phyloP scores from a whole-genome alignment of 2,329 filamentous ascomycete species.

The Neonectria hederae region DNA sequence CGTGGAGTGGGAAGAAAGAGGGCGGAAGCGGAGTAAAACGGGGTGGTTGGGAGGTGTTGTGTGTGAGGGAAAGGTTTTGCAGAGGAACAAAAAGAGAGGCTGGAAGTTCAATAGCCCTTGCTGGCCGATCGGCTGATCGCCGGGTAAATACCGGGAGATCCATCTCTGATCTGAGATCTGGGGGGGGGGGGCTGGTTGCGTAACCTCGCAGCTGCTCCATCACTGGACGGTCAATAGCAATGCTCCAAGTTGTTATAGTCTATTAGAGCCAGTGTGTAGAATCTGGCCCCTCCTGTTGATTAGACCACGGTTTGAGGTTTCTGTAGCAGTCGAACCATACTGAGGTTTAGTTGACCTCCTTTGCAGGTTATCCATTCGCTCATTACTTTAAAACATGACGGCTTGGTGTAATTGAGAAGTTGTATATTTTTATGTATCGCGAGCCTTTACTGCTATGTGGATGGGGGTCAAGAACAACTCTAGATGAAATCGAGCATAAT shows the following conservation, averaged over 20 bases:
- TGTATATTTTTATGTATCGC: background rate
- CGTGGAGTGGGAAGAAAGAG: conserved; percentile 32
- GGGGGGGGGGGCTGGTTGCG: background rate
- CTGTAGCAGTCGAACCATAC: too few species aligned
- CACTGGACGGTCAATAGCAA: background rate
- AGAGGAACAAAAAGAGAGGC: conserved; percentile 44
- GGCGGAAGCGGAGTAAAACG: conserved; percentile 35
- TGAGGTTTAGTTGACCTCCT: conserved; percentile 3
- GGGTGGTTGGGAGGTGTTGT: conserved; percentile 35
- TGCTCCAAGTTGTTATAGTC: background rate
- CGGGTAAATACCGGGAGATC: conserved; percentile 34
- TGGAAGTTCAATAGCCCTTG: conserved; percentile 43
- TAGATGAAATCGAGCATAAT: background rate
- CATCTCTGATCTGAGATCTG: background rate
- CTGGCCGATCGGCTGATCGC: conserved; percentile 32
- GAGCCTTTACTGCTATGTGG: background rate
- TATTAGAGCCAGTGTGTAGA: background rate
- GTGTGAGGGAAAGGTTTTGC: conserved; percentile 48
- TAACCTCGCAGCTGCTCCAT: background rate
- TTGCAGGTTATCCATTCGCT: background rate
- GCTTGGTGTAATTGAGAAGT: background rate
- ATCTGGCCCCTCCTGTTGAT: background rate
- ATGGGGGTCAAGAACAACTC: background rate
- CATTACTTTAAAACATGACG: background rate
- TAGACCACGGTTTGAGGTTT: background rate